These are phyloP conservation scores for Colletotrichum higginsianum DNA, from an alignment of 2,329 filamentous ascomycete species.

Conservation along the genomic window DNA sequence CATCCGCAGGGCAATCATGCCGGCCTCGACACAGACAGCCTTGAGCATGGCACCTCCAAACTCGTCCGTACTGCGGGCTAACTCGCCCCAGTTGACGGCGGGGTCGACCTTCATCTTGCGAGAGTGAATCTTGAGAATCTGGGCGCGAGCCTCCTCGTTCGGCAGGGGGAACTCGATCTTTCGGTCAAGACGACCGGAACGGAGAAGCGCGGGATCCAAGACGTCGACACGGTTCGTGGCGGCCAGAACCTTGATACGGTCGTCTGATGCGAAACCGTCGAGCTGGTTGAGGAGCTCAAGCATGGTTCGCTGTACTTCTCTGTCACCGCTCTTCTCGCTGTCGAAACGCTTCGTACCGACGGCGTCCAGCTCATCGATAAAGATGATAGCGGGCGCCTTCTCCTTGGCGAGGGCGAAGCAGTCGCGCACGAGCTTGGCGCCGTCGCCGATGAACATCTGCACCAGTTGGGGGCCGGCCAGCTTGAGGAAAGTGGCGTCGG, in stretches of 20 bases:
- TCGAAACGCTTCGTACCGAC: constrained; percentile 99
- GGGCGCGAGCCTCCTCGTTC: constrained; percentile 96
- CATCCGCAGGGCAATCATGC: constrained; percentile 96
- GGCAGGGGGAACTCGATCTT: constrained; percentile 99
- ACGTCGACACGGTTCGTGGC: constrained; percentile 97
- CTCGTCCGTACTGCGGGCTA: constrained; percentile 97
- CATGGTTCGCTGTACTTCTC: constrained; percentile 99
- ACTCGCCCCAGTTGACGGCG: constrained; percentile 93
- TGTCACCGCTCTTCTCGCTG: constrained; percentile 96
- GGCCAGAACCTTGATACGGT: constrained; percentile 95
- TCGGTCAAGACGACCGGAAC: constrained; percentile 91
- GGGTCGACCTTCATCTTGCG: constrained; percentile 98
- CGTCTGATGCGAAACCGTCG: constrained; percentile 96
- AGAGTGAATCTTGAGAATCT: constrained; percentile 97
- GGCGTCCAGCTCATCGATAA: constrained; percentile 98
- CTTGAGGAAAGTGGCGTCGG: constrained; percentile 98
- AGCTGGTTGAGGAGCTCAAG: constrained; percentile 98
- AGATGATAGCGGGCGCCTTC: constrained; percentile 99
- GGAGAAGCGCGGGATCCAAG: constrained; percentile 89
- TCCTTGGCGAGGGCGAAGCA: constrained; percentile 98
- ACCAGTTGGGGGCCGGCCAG: constrained; percentile 97
- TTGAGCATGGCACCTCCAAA: constrained; percentile 98
- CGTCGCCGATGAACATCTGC: constrained; percentile 99
- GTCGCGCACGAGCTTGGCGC: constrained; percentile 96
- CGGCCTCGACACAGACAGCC: constrained; percentile 98